Percentiles rank a stretch among this genome's conserved stretches.
These are phyloP conservation scores for Panellus pusillus DNA, from an alignment of 768 basidiomycete genomes.

Conservation along the genomic window DNA sequence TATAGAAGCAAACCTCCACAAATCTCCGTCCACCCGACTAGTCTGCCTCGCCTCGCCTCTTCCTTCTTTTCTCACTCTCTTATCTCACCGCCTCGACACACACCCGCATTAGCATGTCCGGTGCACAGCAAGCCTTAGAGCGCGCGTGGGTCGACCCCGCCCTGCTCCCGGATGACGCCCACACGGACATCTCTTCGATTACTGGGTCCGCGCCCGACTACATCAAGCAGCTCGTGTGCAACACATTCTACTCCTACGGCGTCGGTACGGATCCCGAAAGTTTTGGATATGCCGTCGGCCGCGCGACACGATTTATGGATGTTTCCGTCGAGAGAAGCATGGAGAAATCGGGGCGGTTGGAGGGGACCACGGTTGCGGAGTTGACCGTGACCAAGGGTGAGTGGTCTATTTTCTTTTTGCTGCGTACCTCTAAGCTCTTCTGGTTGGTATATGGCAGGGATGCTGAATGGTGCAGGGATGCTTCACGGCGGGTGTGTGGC, in stretches of 20 bases:
- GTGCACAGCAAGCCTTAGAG: conserved; percentile 23
- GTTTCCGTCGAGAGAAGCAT: conserved; percentile 50
- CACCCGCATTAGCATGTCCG: background rate
- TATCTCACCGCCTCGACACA: conserved; percentile 24
- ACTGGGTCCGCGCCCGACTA: conserved; percentile 62
- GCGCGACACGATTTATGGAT: conserved; percentile 58
- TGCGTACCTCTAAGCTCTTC: background rate
- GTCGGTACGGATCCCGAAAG: conserved; percentile 56
- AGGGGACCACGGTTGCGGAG: conserved; percentile 64
- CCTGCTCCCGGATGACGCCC: conserved; percentile 56
- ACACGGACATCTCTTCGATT: conserved; percentile 57
- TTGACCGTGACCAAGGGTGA: conserved; percentile 61
- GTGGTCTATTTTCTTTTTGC: conserved; percentile 21
- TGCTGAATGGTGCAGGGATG: conserved; percentile 77
- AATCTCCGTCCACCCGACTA: too few relatives aligned
- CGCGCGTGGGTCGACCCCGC: conserved; percentile 65
- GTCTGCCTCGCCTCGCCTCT: too few relatives aligned
- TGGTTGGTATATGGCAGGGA: conserved; percentile 39
- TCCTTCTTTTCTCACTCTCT: too few relatives aligned
- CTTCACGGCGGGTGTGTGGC: conserved; percentile 75
- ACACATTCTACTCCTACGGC: conserved; percentile 71
- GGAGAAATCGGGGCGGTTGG: conserved; percentile 51
- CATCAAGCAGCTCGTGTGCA: conserved; percentile 66
- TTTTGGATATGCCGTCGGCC: conserved; percentile 64
- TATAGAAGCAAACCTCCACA: too few relatives aligned